Percentiles rank a stretch among this genome's conserved stretches.
Evolutionary conservation across 2,329 filamentous ascomycete genomes (phyloP).

Genomic region (Fusarium burgessii): DNA sequence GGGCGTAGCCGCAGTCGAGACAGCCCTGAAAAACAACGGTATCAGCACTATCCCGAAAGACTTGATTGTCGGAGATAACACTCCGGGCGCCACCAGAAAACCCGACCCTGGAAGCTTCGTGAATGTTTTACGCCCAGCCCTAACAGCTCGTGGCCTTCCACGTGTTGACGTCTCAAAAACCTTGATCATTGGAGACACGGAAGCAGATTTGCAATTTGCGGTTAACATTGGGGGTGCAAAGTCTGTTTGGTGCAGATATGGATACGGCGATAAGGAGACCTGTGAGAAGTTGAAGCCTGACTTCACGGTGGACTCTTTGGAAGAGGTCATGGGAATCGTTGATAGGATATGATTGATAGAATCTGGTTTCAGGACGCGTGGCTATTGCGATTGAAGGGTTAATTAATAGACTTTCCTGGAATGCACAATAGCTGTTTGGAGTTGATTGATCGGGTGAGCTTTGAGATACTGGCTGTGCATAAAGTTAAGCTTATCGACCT

Average conservation of each 20-base stretch:
- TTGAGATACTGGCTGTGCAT: too few species aligned
- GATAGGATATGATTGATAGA: background rate
- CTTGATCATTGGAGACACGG: conserved; percentile 7
- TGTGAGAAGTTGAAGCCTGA: background rate
- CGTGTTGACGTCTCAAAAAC: background rate
- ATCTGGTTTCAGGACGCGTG: background rate
- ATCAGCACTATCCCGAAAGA: background rate
- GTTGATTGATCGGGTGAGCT: too few species aligned
- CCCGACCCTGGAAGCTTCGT: conserved; percentile 6
- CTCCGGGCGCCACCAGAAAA: background rate
- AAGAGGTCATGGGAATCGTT: background rate
- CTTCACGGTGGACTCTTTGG: background rate
- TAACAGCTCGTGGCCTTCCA: background rate
- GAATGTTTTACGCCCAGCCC: background rate
- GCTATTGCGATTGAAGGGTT: background rate
- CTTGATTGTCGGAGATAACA: conserved; percentile 13
- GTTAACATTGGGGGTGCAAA: conserved; percentile 5
- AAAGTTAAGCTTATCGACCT: too few species aligned
- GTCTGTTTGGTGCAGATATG: conserved; percentile 18
- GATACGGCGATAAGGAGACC: conserved; percentile 18
- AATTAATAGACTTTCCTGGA: too few species aligned
- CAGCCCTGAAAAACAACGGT: background rate
- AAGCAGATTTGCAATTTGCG: conserved; percentile 6
- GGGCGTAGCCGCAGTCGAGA: background rate
- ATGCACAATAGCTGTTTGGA: too few species aligned